Evolutionary conservation across 2,329 filamentous ascomycete species (phyloP).

Genomic region (Aspergillus luchuensis): DNA sequence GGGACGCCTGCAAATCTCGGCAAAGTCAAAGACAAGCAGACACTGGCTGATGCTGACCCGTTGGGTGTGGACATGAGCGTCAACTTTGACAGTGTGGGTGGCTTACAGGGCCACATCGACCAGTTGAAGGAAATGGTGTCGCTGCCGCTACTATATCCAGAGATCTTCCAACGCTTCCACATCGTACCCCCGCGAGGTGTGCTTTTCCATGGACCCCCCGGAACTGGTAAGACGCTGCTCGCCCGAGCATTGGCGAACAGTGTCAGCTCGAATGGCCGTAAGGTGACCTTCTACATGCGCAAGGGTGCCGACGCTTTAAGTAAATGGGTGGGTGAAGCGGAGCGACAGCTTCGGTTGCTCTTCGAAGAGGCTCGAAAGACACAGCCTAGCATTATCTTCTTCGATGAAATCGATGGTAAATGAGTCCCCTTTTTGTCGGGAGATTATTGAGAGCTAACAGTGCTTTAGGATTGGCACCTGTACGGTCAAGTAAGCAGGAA

Average conservation of each 20-base stretch:
- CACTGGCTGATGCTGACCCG: slow-evolving; percentile 89
- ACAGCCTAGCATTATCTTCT: slow-evolving; percentile 98
- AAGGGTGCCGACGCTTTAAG: slow-evolving; percentile 97
- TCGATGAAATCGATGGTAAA: slow-evolving; percentile 93
- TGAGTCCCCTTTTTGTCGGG: not conserved
- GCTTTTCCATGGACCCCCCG: slow-evolving; percentile 92
- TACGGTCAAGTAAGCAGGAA: slow-evolving; percentile 96
- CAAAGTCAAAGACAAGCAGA: slow-evolving; percentile 89
- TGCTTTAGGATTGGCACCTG: slow-evolving; percentile 71
- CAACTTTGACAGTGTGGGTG: slow-evolving; percentile 92
- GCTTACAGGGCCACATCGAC: slow-evolving; percentile 89
- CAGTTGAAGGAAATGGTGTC: slow-evolving; percentile 99
- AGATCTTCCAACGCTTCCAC: slow-evolving; percentile 87
- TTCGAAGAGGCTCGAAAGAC: slow-evolving; percentile 96
- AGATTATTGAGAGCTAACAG: not conserved
- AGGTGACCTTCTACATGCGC: slow-evolving; percentile 99
- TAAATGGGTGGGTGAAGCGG: slow-evolving; percentile 98
- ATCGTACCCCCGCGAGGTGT: slow-evolving; percentile 94
- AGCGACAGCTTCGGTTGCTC: slow-evolving; percentile 86
- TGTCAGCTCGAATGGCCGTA: slow-evolving; percentile 82
- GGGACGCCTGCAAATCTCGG: slow-evolving; percentile 80
- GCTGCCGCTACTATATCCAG: slow-evolving; percentile 88
- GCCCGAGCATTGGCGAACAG: slow-evolving; percentile 90
- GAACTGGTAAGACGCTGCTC: slow-evolving; percentile 96
- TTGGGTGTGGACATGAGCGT: slow-evolving; percentile 90